A percentile compares a stretch with the other conserved stretches of the same genome.
phyloP scores from a whole-genome alignment of 257 asterid species.

The Fraxinus excelsior region DNA sequence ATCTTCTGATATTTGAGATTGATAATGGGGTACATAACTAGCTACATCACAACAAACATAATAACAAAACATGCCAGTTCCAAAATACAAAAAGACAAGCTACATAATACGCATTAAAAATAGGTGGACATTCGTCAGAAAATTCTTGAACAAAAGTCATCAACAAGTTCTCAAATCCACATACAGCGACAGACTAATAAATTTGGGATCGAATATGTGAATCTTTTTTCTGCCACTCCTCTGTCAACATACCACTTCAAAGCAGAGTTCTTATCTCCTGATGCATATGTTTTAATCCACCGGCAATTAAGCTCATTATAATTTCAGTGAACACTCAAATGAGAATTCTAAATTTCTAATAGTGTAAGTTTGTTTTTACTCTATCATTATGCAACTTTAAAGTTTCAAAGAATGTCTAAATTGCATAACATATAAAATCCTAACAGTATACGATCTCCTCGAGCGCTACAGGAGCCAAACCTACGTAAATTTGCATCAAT shows the following conservation, averaged over 20 bases:
- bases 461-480: not conserved
- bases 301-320: not conserved
- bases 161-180: not conserved
- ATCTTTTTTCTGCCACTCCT: not conserved
- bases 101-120: not conserved
- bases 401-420: not conserved
- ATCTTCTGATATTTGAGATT: slow-evolving; percentile 76
- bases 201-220: not conserved
- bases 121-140: not conserved
- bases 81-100: not conserved
- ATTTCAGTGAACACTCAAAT: not conserved
- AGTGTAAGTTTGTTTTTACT: not conserved
- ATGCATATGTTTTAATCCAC: not conserved
- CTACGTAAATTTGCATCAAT: not conserved
- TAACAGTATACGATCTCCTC: not conserved
- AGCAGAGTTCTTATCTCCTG: not conserved
- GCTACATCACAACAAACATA: slow-evolving; percentile 45
- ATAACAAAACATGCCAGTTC: not conserved
- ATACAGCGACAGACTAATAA: not conserved
- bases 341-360: not conserved
- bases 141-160: not conserved
- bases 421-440: not conserved
- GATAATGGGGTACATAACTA: slow-evolving; percentile 87
- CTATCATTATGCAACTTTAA: not conserved
- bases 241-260: too few relatives aligned